Evolutionary conservation across 352 stramenopile species (phyloP), one percentile per base, ranked within the genome.

Genomic region (Phytophthora idaei): DNA sequence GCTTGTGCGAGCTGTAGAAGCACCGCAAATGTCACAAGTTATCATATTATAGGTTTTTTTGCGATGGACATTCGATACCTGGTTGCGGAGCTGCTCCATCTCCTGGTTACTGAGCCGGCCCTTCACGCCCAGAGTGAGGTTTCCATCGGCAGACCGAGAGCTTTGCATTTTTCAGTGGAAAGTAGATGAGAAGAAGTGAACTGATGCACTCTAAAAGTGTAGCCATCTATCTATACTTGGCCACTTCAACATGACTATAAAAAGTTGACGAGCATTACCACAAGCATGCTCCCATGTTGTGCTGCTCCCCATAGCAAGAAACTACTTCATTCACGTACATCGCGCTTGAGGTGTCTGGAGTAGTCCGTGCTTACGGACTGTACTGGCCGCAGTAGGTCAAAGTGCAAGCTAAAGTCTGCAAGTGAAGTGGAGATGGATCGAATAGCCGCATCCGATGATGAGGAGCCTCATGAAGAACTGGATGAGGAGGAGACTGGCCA

Each of bases 41-140:
- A 17, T 25, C 3, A 7, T 37, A 5, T 8, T 51, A 10, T 27
- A 51, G 11, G 28, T 5, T 53, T 21, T 21, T 21, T 50, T 44
- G 84, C 74, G 68, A 85, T 71, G 45, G 73, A 68, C 25, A 21
- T 21, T 21, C 21, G 7, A 46, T 21, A 15, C 61, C 54, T 74
- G 62, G 3, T n/a, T 68, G 17, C 78, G 77, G 46, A 92, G 77
- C 58, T 81, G 59, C 32, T 91, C 81, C 74, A 93, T 89, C 60
- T 92, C 81, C 49, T 89, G 76, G 64, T 89, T 89, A 41, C 69
- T 92, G 31, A 90, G 64, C 28, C 74, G 57, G 37, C 77, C 77
- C 64, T 87, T 87, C 6, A 85, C 67, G 6, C 78, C 72, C 15
- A 87, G 64, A 28, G 46, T 47, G 9, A 84, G 60, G 6, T 57